Evolutionary conservation across 306 rosid species (phyloP), one percentile per base, ranked within the genome.

Genomic region (Corylus americana): DNA sequence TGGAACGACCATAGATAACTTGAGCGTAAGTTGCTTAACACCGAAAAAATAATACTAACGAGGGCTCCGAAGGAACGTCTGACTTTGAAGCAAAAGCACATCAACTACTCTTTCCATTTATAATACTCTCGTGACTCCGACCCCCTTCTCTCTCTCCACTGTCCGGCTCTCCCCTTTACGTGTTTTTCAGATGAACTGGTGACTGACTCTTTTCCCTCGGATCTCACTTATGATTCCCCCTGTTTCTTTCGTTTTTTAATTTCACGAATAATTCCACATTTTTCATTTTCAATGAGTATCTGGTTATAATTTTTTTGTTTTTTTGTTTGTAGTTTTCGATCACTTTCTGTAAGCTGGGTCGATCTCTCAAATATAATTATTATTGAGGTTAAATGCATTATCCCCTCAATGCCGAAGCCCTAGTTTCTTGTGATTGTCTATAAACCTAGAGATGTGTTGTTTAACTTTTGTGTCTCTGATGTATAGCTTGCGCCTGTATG

Each of bases 81-180:
- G 50, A 42, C 16, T 18, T 20, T 9, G 71, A 13, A 44, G 16
- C 37, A 48, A 20, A 49, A 70, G 25, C 48, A n/a, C 39, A 48
- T 4, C 42, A 27, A 0, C 1, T 7, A 12, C 66, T 73, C 53
- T 58, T 0, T 25, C 55, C 54, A 78, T 76, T 85, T 79, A 78
- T 82, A 81, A 66, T 71, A 71, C 80, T 78, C 91, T 70, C 92
- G 91, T 87, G 92, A 88, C 77, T 74, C 70, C 63, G 81, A 77
- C 83, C 50, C 58, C 83, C 84, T 10, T 63, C 62, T 44, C 22
- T 17, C 51, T 22, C 81, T 16, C 47, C 55, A n/a, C 9, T 29
- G 57, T 70, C 63, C 31, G 64, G 73, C 82, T 66, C 71, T 77
- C 67, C 25, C 71, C 17, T n/a, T 67, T 8, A 35, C 25, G 71